A percentile compares a stretch with the other conserved stretches of the same genome.
Evolutionary conservation across 768 basidiomycete species (phyloP).

Genomic region (Mycena vitilis): DNA sequence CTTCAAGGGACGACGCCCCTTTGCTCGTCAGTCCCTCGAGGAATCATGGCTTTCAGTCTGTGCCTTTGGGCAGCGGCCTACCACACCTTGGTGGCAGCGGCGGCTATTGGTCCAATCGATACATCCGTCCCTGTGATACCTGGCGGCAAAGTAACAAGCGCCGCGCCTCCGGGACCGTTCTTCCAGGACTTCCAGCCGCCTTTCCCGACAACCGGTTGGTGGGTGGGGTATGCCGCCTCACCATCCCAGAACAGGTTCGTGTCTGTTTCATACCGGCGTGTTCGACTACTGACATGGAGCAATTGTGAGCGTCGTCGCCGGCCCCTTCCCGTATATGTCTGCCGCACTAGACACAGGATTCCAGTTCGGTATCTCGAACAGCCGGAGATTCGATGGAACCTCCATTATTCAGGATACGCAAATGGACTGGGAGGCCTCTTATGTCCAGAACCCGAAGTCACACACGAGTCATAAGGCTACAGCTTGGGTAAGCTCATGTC

Average conservation of each 20-base stretch:
- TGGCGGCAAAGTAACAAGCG: constrained; percentile 21
- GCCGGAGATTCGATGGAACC: constrained; percentile 45
- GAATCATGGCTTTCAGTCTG: constrained; percentile 18
- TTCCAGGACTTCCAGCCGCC: constrained; percentile 49
- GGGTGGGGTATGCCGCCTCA: constrained; percentile 47
- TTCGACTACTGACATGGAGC: neutral
- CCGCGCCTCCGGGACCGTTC: constrained; percentile 45
- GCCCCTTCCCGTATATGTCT: constrained; percentile 49
- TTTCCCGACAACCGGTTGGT: constrained; percentile 51
- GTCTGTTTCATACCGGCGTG: neutral
- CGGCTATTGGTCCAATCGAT: constrained; percentile 32
- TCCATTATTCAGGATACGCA: constrained; percentile 48
- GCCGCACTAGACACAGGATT: constrained; percentile 41
- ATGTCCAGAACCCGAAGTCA: constrained; percentile 45
- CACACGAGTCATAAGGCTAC: constrained; percentile 47
- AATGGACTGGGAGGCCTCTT: constrained; percentile 48
- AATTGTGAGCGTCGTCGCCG: constrained; percentile 41
- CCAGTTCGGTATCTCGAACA: constrained; percentile 46
- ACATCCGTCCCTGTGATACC: constrained; percentile 26
- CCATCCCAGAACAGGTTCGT: constrained; percentile 39
- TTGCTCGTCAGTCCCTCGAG: neutral
- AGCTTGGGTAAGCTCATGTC: constrained; percentile 41
- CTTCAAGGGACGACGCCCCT: neutral
- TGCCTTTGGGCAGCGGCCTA: constrained; percentile 22
- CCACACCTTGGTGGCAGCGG: constrained; percentile 5